These are phyloP conservation scores for Pharnaceum exiguum DNA, from an alignment of 148 eudicot species.

Conservation along the genomic window DNA sequence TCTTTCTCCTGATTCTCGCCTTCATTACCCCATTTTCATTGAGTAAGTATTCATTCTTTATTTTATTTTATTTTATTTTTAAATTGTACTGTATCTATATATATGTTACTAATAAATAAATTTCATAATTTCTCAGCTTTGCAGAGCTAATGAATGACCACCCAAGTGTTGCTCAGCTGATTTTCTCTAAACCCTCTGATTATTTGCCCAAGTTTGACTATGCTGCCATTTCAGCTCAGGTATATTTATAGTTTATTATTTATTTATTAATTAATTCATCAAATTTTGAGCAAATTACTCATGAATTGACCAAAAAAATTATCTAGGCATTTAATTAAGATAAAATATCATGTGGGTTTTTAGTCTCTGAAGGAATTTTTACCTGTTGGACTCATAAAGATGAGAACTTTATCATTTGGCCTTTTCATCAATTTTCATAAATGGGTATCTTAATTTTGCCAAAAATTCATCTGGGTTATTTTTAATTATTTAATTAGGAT, in stretches of 20 bases:
- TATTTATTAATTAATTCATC: neutral
- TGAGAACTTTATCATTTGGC: no score
- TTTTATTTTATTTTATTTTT: neutral
- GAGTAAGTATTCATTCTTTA: slow-evolving; percentile 39
- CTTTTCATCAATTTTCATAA: no score
- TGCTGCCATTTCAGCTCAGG: slow-evolving; percentile 79
- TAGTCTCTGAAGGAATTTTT: no score
- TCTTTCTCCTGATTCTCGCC: slow-evolving; percentile 61
- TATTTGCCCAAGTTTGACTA: slow-evolving; percentile 56
- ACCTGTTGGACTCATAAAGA: no score
- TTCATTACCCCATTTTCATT: slow-evolving; percentile 78
- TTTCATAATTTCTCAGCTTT: slow-evolving; percentile 34
- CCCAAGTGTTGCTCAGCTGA: slow-evolving; percentile 40
- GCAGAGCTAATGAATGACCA: slow-evolving; percentile 67
- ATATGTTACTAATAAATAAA: neutral
- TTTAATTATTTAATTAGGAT: neutral
- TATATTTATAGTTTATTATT: neutral
- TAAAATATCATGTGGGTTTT: neutral
- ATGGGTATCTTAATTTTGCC: no score
- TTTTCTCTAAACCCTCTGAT: slow-evolving; percentile 46
- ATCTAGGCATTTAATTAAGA: neutral
- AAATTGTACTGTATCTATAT: neutral
- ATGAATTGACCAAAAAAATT: neutral
- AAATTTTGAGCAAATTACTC: neutral
- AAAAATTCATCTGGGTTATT: no score